Evolutionary conservation across 768 basidiomycete genomes (phyloP), one percentile per base, ranked within the genome.

Genomic region (Boletus speciosus): DNA sequence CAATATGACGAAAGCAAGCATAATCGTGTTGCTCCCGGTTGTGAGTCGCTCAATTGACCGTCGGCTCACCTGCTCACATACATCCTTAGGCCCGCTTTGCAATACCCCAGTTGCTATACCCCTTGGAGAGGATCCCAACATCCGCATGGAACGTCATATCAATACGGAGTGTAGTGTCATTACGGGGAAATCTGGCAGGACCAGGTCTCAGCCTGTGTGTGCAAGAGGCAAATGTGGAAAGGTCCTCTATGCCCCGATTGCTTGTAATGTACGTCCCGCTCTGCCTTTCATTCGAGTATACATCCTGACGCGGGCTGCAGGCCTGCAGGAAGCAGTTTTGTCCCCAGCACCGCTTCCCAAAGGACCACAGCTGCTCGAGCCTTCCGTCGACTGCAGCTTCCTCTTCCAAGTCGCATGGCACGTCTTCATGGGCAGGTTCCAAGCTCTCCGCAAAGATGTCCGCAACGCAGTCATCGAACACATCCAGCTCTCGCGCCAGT

Each of bases 61-160:
- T 37, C 43, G 0, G n/a, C 16, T 40, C 47, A 11, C 19, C 15
- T 34, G 40, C 54, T 55, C 47, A 64, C 41, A 34, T 21, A 42
- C 43, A 3, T 57, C 43, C 31, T 6, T 54, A 86, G 88, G 88
- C 61, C 91, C 91, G 4, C 70, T 93, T 25, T 94, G 92, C 73
- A 83, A 82, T 57, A 78, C 71, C 3, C 89, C 89, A 1, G 82
- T 93, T 10, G 82, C 88, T 3, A 80, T 92, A 47, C 82, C 81
- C n/a, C 82, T 78, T 0, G 86, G 86, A 27, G 83, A 89, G 66
- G 88, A 93, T 62, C 88, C 90, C 11, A 93, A 93, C 60, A 70
- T 82, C 39, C 80, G 84, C 45, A 91, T 94, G 86, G 90, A 93
- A 60, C 71, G 74, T 0, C 91, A 93, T 66, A 79, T 94, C 58